phyloP scores from a whole-genome alignment of 352 stramenopile species.

The Globisporangium takayamanum region DNA sequence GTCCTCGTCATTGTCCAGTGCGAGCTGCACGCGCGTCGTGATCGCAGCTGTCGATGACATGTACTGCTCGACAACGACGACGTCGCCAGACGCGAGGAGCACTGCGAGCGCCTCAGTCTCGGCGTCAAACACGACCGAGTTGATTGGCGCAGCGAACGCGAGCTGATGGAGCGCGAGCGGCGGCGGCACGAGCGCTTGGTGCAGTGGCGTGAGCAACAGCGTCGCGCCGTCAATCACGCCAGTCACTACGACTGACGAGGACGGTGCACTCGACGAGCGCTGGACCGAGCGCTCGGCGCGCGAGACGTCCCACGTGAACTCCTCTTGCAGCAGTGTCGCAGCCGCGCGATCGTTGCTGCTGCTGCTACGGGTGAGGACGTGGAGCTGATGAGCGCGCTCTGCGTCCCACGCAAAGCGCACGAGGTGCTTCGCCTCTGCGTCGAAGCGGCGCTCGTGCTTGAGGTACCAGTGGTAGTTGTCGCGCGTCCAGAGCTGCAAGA shows the following conservation, averaged over 20 bases:
- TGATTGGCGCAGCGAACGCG: constrained; percentile 34
- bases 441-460: constrained; percentile 53
- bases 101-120: constrained; percentile 29
- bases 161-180: constrained; percentile 45
- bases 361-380: constrained; percentile 20
- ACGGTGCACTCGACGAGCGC: background rate
- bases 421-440: constrained; percentile 14
- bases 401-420: constrained; percentile 50
- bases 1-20: background rate
- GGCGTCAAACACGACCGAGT: constrained; percentile 50
- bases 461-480: constrained; percentile 85
- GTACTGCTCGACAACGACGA: constrained; percentile 47
- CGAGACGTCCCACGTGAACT: constrained; percentile 47
- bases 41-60: constrained; percentile 11
- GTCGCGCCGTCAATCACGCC: constrained; percentile 54
- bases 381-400: constrained; percentile 34
- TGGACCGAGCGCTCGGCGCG: constrained; percentile 11
- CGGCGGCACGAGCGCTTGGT: constrained; percentile 59
- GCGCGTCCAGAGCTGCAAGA: constrained; percentile 67
- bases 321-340: constrained; percentile 33
- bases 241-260: constrained; percentile 30
- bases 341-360: background rate
- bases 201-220: constrained; percentile 62
- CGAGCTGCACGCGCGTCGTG: background rate
- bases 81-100: constrained; percentile 29